phyloP scores from a whole-genome alignment of 352 stramenopile genomes.

The Phytophthora palmivora region DNA sequence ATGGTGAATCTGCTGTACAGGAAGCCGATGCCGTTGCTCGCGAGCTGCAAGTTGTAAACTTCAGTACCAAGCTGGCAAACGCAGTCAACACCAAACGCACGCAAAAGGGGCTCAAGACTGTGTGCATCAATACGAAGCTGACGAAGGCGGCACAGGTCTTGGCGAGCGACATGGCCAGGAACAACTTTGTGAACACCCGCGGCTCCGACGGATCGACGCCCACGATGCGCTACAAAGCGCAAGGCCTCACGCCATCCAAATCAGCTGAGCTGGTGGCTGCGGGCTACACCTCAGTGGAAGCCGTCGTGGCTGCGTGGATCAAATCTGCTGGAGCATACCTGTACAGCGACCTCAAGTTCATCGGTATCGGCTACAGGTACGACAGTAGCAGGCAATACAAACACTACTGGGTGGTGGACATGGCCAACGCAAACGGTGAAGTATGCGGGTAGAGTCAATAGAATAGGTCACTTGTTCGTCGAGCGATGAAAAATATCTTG shows the following conservation, averaged over 20 bases:
- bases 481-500: too few relatives aligned
- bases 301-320: slow-evolving; percentile 49
- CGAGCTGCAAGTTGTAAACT: slow-evolving; percentile 28
- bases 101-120: slow-evolving; percentile 31
- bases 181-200: slow-evolving; percentile 27
- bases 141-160: slow-evolving; percentile 31
- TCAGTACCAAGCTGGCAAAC: slow-evolving; percentile 39
- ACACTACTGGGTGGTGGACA: too few relatives aligned
- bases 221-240: too few relatives aligned
- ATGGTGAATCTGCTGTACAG: background rate
- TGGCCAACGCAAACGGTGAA: too few relatives aligned
- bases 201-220: too few relatives aligned
- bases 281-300: slow-evolving; percentile 37
- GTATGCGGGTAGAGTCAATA: too few relatives aligned
- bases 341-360: too few relatives aligned
- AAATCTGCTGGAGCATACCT: slow-evolving; percentile 43
- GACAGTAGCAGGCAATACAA: too few relatives aligned
- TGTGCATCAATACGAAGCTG: slow-evolving; percentile 51
- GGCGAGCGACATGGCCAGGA: slow-evolving; percentile 32
- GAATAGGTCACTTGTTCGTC: slow-evolving; percentile 34
- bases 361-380: too few relatives aligned
- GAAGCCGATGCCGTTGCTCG: background rate
- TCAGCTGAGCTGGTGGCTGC: slow-evolving; percentile 47
- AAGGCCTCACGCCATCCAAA: slow-evolving; percentile 23
- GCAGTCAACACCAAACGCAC: slow-evolving; percentile 48